Conservation (phyloP, 371 early-diverging fungal species). For the Gilbertella persicaria region DNA sequence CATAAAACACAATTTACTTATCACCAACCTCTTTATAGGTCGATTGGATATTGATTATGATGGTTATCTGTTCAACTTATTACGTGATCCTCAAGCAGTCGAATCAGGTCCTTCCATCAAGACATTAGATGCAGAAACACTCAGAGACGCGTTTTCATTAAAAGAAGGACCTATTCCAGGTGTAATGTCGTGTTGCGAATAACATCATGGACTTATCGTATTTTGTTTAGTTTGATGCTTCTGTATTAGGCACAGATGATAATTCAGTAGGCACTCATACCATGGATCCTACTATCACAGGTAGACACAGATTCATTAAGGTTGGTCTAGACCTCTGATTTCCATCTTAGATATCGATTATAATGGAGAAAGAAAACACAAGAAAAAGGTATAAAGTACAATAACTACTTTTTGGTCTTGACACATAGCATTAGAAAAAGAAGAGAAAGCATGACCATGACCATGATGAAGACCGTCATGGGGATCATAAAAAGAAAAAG, state of each 20-base stretch:
- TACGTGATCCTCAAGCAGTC: slow-evolving; percentile 46
- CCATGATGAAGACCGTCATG: slow-evolving; percentile 58
- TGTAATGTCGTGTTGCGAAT: slow-evolving; percentile 23
- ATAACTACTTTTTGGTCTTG: too few relatives aligned
- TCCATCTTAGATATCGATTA: slow-evolving; percentile 38
- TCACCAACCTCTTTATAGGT: slow-evolving; percentile 17
- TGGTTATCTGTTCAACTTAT: slow-evolving; percentile 40
- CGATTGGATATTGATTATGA: slow-evolving; percentile 43
- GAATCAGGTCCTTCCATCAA: slow-evolving; percentile 36
- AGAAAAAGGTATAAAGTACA: slow-evolving; percentile 56
- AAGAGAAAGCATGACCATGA: slow-evolving; percentile 67
- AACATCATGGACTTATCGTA: background rate
- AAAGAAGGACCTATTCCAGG: slow-evolving; percentile 62
- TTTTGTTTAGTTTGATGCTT: slow-evolving; percentile 53
- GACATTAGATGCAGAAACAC: slow-evolving; percentile 44
- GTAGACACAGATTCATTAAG: background rate
- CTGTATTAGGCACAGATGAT: slow-evolving; percentile 55
- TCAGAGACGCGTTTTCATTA: slow-evolving; percentile 54
- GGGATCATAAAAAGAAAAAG: slow-evolving; percentile 63
- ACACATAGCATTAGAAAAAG: slow-evolving; percentile 52
- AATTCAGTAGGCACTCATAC: background rate
- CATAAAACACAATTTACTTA: background rate
- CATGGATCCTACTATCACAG: slow-evolving; percentile 5
- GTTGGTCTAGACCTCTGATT: background rate
- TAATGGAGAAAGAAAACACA: slow-evolving; percentile 56